Base-by-base conservation (phyloP, 495 filamentous ascomycete genomes). In the Podospora comata region DNA sequence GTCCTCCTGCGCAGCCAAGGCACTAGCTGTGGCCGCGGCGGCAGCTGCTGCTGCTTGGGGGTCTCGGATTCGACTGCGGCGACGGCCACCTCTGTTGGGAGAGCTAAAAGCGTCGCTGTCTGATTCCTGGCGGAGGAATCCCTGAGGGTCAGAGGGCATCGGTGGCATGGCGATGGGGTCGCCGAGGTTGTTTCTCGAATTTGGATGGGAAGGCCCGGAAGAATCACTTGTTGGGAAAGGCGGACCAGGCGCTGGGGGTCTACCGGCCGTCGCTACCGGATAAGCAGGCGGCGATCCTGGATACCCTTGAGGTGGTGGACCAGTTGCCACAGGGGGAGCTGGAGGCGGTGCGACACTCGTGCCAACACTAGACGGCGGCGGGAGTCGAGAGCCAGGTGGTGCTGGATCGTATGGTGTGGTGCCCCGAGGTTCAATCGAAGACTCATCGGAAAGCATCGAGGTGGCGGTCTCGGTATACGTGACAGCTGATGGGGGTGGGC, bases 41-140 rank as follows among this genome's bases (percentile, higher is more conserved):
- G 83, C 85, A 15, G 81, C 83, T 7, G 82, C 81, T 56, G 80
- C 82, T 53, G 76, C 81, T 64, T 81, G 85, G 18, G 78, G 78
- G 66, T 82, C 83, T 68, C 78, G 70, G 30, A 79, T 64, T 26
- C 69, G 84, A 23, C 13, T 48, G 39, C 78, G 77, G 39, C 80
- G 76, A 32, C 82, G 82, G n/a, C 79, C 81, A 11, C 39, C 39
- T 48, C 39, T 48, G 39, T 48, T 48, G 4, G 80, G 73, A 7
- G 87, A 88, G 30, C 76, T 73, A 70, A 84, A 86, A 19, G 82
- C 79, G 66, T 90, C 85, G 53, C 82, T 85, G n/a, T 82, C 87
- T 6, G 88, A 88, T 23, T 86, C 84, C 30, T 82, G 85, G 68
- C 88, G 86, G 4, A 88, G 77, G 27, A 88, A 67, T 2, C 86